These are phyloP conservation scores for Cryphonectria nitschkei DNA, from an alignment of 2,329 filamentous ascomycete genomes.

Conservation along the genomic window DNA sequence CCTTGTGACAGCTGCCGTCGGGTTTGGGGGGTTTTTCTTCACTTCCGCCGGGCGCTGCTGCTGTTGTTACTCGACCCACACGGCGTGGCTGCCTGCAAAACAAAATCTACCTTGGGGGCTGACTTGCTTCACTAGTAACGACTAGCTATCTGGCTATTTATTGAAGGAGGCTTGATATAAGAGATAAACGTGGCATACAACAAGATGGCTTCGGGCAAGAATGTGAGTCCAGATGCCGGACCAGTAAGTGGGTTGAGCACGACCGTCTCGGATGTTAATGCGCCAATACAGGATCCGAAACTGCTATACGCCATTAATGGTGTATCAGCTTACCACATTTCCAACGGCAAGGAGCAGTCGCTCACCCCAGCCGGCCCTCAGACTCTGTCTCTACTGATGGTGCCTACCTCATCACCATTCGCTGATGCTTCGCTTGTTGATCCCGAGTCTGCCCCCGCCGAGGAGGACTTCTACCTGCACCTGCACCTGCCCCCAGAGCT, in stretches of 20 bases:
- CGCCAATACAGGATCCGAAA: slow-evolving; percentile 58
- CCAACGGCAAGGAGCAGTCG: slow-evolving; percentile 80
- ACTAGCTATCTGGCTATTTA: neutral
- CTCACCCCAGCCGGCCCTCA: slow-evolving; percentile 87
- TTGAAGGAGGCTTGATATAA: neutral
- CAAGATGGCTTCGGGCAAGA: slow-evolving; percentile 50
- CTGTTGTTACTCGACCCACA: neutral
- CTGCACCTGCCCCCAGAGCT: slow-evolving; percentile 93
- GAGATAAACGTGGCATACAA: slow-evolving; percentile 13
- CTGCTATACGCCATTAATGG: slow-evolving; percentile 75
- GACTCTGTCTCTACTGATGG: slow-evolving; percentile 93
- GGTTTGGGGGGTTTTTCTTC: too few relatives aligned
- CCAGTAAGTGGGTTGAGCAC: neutral
- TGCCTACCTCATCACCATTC: slow-evolving; percentile 81
- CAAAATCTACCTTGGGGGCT: neutral
- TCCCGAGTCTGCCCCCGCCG: slow-evolving; percentile 56
- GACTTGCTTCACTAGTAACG: neutral
- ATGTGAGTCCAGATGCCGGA: slow-evolving; percentile 39
- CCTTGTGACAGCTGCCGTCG: neutral
- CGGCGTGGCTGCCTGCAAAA: neutral
- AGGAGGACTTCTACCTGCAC: slow-evolving; percentile 96
- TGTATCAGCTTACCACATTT: slow-evolving; percentile 88
- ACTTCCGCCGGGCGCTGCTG: neutral
- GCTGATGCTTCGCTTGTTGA: slow-evolving; percentile 58
- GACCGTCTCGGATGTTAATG: slow-evolving; percentile 2